These are phyloP conservation scores for Nasturtium officinale DNA, from an alignment of 345 rosid species.

Conservation along the genomic window DNA sequence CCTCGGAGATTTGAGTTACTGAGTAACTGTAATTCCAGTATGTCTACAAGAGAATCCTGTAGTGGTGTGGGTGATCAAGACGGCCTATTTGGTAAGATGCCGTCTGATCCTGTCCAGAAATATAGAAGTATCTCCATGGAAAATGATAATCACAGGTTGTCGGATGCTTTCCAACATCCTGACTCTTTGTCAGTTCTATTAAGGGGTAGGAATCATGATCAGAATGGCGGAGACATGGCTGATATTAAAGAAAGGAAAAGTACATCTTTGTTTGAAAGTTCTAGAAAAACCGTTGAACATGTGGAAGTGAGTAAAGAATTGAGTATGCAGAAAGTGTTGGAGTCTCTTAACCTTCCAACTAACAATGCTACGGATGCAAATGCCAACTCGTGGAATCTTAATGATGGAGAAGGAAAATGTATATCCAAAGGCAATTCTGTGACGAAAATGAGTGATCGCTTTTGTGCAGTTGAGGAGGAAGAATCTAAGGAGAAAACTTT, in stretches of 20 bases:
- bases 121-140: slow-evolving; percentile 5
- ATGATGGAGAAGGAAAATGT: slow-evolving; percentile 21
- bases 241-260: slow-evolving; percentile 13
- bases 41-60: slow-evolving; percentile 8
- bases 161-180: slow-evolving; percentile 9
- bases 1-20: slow-evolving; percentile 5
- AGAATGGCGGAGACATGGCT: slow-evolving; percentile 15
- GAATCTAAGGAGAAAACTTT: neutral
- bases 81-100: slow-evolving; percentile 4
- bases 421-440: neutral
- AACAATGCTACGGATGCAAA: neutral
- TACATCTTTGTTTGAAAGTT: slow-evolving; percentile 22
- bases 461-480: slow-evolving; percentile 15
- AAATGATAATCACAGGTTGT: neutral
- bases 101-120: slow-evolving; percentile 11
- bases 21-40: slow-evolving; percentile 4
- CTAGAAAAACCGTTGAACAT: neutral
- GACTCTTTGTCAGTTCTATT: neutral
- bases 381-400: slow-evolving; percentile 10
- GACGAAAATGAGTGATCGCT: slow-evolving; percentile 9
- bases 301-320: slow-evolving; percentile 18
- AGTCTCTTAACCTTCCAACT: neutral
- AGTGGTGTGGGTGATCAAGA: slow-evolving; percentile 11
- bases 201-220: neutral
- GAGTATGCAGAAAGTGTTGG: slow-evolving; percentile 27